phyloP scores from a whole-genome alignment of 768 basidiomycete species.

The Plicaturopsis crispa region DNA sequence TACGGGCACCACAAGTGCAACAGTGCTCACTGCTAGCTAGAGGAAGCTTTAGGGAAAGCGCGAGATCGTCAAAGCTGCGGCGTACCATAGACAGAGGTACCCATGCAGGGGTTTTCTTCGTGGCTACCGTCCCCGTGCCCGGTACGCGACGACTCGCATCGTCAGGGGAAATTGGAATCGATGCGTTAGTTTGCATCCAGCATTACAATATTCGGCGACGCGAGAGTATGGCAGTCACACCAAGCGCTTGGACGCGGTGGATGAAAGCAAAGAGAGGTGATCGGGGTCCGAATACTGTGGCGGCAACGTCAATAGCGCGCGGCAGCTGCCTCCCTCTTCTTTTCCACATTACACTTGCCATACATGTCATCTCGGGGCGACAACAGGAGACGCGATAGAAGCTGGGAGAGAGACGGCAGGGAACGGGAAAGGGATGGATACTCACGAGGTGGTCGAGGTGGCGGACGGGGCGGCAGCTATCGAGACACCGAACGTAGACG shows the following conservation, averaged over 20 bases:
- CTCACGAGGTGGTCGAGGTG: constrained; percentile 25
- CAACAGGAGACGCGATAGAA: constrained; percentile 50
- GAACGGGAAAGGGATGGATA: constrained; percentile 37
- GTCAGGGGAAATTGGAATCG: too few species aligned
- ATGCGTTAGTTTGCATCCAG: too few species aligned
- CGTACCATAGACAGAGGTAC: neutral
- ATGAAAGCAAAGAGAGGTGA: too few species aligned
- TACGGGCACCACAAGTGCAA: neutral
- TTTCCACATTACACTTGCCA: too few species aligned
- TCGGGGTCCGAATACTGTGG: too few species aligned
- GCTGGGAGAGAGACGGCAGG: constrained; percentile 46
- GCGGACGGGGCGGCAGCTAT: constrained; percentile 22
- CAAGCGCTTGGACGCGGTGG: too few species aligned
- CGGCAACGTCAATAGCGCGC: too few species aligned
- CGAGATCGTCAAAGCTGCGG: neutral
- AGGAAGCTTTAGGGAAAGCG: neutral
- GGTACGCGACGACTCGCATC: too few species aligned
- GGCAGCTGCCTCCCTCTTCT: too few species aligned
- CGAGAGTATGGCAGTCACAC: too few species aligned
- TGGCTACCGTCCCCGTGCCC: too few species aligned
- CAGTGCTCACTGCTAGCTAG: neutral
- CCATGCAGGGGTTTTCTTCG: neutral
- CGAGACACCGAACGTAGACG: constrained; percentile 38
- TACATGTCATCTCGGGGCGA: constrained; percentile 57
- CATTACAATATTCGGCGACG: too few species aligned